These are phyloP conservation scores for Leptodontidium sp. DNA, from an alignment of 2,329 filamentous ascomycete species.

Conservation along the genomic window DNA sequence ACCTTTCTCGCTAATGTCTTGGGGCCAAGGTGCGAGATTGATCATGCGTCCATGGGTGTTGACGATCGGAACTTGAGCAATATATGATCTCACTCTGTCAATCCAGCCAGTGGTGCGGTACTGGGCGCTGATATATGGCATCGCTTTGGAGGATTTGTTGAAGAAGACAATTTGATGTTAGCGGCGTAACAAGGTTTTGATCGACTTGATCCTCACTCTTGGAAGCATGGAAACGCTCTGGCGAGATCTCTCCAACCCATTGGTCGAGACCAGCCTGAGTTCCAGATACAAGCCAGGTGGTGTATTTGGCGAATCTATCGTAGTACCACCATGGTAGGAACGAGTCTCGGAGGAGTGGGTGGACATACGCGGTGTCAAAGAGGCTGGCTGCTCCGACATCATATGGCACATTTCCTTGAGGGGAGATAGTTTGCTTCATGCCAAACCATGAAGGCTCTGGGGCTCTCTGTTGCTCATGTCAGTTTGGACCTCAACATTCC, in stretches of 20 bases:
- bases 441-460: too few relatives aligned
- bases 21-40: constrained; percentile 55
- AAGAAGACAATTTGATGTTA: constrained; percentile 17
- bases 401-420: constrained; percentile 50
- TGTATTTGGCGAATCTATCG: constrained; percentile 49
- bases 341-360: constrained; percentile 55
- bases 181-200: background rate
- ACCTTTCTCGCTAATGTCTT: constrained; percentile 49
- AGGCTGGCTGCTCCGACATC: constrained; percentile 57
- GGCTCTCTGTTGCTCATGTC: too few relatives aligned
- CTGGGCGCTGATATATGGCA: constrained; percentile 53
- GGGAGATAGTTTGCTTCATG: constrained; percentile 17
- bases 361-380: constrained; percentile 60
- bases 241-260: constrained; percentile 33
- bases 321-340: constrained; percentile 56
- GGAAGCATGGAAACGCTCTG: constrained; percentile 28
- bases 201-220: constrained; percentile 5
- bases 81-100: constrained; percentile 48
- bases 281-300: constrained; percentile 40
- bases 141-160: constrained; percentile 49
- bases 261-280: constrained; percentile 30
- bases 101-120: constrained; percentile 47
- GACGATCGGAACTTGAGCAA: constrained; percentile 53
- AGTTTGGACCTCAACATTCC: background rate
- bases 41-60: constrained; percentile 52